Conservation (phyloP, 2,329 filamentous ascomycete genomes). For the Cryphonectria carpinicola region DNA sequence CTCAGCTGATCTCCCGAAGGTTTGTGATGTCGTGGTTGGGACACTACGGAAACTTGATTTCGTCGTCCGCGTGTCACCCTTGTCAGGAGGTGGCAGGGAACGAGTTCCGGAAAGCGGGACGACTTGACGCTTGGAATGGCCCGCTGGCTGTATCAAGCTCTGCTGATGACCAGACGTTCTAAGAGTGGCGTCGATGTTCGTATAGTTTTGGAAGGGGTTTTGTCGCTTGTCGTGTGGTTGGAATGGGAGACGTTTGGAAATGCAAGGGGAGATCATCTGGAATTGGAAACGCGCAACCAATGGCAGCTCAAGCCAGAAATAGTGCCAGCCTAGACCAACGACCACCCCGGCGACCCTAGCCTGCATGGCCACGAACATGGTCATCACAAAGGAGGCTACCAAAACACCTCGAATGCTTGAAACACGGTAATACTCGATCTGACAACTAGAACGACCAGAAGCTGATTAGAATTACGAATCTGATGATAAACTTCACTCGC, state of each 20-base stretch:
- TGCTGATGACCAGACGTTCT: not conserved
- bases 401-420: not conserved
- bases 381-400: not conserved
- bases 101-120: slow-evolving; percentile 2
- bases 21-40: slow-evolving; percentile 3
- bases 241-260: slow-evolving; percentile 5
- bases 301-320: slow-evolving; percentile 15
- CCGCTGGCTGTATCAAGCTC: not conserved
- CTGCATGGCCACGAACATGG: not conserved
- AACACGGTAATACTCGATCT: not conserved
- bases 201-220: not conserved
- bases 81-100: slow-evolving; percentile 17
- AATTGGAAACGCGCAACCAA: slow-evolving; percentile 16
- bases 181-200: not conserved
- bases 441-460: not conserved
- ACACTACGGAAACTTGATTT: slow-evolving; percentile 2
- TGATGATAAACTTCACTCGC: not conserved
- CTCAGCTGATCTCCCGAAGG: slow-evolving; percentile 9
- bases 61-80: slow-evolving; percentile 26
- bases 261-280: slow-evolving; percentile 5
- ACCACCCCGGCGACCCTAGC: not conserved
- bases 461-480: not conserved
- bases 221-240: not conserved
- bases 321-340: slow-evolving; percentile 11
- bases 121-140: not conserved